phyloP scores from a whole-genome alignment of 139 green algal species.

The Tetraselmis chui region DNA sequence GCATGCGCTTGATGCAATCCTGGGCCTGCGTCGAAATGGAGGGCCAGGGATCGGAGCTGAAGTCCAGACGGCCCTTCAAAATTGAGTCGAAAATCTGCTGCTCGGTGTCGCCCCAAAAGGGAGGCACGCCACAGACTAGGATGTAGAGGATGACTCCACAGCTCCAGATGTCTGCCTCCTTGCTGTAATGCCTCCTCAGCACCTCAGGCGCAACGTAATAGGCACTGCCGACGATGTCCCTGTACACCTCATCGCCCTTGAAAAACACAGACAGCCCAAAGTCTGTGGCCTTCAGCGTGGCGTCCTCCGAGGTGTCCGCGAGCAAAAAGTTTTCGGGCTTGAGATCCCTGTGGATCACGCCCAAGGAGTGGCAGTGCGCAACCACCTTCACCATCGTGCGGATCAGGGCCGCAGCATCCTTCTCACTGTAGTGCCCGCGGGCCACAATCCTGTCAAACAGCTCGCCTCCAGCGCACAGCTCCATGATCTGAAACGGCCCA shows the following conservation, averaged over 20 bases:
- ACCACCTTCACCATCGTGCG: slow-evolving; percentile 86
- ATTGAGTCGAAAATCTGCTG: slow-evolving; percentile 81
- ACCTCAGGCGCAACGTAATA: slow-evolving; percentile 96
- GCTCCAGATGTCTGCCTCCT: slow-evolving; percentile 89
- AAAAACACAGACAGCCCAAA: slow-evolving; percentile 91
- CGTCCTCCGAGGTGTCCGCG: slow-evolving; percentile 42
- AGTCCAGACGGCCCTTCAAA: slow-evolving; percentile 64
- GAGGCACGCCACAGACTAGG: slow-evolving; percentile 83
- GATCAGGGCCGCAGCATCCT: slow-evolving; percentile 70
- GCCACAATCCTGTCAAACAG: slow-evolving; percentile 94
- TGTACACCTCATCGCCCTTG: slow-evolving; percentile 69
- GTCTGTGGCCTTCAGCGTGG: slow-evolving; percentile 85
- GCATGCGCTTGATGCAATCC: slow-evolving; percentile 75
- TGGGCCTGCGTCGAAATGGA: slow-evolving; percentile 54
- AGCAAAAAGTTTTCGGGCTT: slow-evolving; percentile 97
- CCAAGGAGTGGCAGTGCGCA: slow-evolving; percentile 86
- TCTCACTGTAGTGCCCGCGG: slow-evolving; percentile 77
- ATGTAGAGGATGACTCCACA: slow-evolving; percentile 97
- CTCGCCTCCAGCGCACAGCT: slow-evolving; percentile 89
- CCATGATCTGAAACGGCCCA: slow-evolving; percentile 70
- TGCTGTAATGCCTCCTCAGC: slow-evolving; percentile 63
- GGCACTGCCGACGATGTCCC: slow-evolving; percentile 78
- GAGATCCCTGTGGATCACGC: slow-evolving; percentile 76
- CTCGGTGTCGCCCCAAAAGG: slow-evolving; percentile 90
- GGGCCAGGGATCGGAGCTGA: slow-evolving; percentile 63